Evolutionary conservation across 345 rosid genomes (phyloP).

Genomic region (Fremontodendron californicum): DNA sequence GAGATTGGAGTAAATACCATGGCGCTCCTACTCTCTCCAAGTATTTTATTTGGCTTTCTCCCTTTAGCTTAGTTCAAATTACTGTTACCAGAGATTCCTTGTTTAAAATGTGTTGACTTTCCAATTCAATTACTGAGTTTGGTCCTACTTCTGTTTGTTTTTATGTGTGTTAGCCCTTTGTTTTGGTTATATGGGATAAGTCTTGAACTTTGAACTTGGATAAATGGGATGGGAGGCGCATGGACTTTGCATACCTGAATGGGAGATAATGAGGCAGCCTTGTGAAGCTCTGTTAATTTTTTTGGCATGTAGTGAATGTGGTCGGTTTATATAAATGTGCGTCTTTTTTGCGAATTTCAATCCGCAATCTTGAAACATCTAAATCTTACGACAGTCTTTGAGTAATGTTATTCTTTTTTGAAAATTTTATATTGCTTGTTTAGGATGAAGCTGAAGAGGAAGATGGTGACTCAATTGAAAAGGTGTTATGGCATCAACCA

Average conservation of each 20-base stretch:
- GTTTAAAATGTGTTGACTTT: neutral
- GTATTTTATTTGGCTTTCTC: neutral
- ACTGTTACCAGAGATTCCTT: neutral
- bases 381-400: neutral
- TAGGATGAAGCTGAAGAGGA: constrained; percentile 96
- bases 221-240: neutral
- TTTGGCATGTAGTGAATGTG: neutral
- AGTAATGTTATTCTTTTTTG: neutral
- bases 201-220: neutral
- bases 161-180: neutral
- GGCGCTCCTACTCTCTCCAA: too few species aligned
- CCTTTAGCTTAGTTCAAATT: neutral
- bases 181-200: neutral
- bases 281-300: neutral
- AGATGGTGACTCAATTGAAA: constrained; percentile 91
- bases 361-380: neutral
- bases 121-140: neutral
- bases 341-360: neutral
- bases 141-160: neutral
- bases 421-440: constrained; percentile 10
- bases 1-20: neutral
- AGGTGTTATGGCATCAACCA: constrained; percentile 96
- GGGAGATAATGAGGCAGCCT: neutral
- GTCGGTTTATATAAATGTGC: neutral
- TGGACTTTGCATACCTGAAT: neutral